phyloP scores from a whole-genome alignment of 192 early-diverging fungal species.

The Gryganskiella cystojenkinii region DNA sequence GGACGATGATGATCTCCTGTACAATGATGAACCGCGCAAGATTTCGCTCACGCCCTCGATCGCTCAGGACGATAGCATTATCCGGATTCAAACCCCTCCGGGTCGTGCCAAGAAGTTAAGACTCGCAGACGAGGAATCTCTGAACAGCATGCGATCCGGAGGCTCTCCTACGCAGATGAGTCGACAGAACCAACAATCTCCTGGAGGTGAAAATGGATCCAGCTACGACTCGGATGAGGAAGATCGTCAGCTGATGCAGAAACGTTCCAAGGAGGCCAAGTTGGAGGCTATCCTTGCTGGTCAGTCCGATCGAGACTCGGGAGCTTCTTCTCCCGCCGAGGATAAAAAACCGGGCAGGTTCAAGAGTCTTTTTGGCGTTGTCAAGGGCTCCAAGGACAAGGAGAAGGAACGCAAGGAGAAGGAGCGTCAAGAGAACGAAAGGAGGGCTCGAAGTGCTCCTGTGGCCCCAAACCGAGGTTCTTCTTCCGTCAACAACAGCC shows the following conservation, averaged over 20 bases:
- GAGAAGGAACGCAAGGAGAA: conserved; percentile 49
- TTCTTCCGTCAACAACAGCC: not conserved
- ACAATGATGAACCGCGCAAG: conserved; percentile 58
- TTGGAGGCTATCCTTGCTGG: conserved; percentile 24
- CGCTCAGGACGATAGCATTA: conserved; percentile 51
- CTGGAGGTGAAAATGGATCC: too few relatives aligned
- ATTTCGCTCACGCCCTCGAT: conserved; percentile 63
- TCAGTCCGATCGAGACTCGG: not conserved
- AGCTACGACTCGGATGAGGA: conserved; percentile 20
- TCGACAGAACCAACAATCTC: too few relatives aligned
- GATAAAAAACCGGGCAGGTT: conserved; percentile 42
- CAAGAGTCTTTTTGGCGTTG: conserved; percentile 50
- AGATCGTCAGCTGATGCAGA: conserved; percentile 14
- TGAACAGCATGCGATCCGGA: not conserved
- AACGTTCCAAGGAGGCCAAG: conserved; percentile 24
- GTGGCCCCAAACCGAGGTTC: conserved; percentile 3
- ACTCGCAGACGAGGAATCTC: conserved; percentile 21
- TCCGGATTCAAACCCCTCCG: conserved; percentile 4
- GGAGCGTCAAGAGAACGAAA: conserved; percentile 29
- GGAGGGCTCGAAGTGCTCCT: not conserved
- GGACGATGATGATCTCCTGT: conserved; percentile 42
- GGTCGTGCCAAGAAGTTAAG: conserved; percentile 31
- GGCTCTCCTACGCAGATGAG: not conserved
- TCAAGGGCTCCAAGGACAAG: conserved; percentile 50
- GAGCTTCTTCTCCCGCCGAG: not conserved